These are phyloP conservation scores for Isatis tinctoria DNA, from an alignment of 345 rosid genomes.

Conservation along the genomic window DNA sequence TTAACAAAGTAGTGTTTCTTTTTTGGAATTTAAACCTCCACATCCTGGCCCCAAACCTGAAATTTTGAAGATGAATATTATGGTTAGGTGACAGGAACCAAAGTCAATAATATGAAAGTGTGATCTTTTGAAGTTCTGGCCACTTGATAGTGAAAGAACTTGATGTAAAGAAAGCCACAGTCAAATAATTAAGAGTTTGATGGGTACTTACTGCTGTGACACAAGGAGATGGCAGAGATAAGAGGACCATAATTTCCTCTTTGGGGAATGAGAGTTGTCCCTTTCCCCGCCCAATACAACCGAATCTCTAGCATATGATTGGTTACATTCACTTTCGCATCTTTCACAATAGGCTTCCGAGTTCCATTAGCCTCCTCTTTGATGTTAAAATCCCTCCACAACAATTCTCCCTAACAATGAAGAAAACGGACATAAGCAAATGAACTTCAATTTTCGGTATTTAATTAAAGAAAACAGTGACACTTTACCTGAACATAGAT, in stretches of 20 bases:
- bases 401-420: neutral
- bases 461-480: neutral
- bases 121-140: neutral
- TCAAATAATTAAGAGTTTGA: neutral
- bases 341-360: slow-evolving; percentile 16
- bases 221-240: neutral
- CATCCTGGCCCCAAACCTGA: neutral
- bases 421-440: neutral
- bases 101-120: neutral
- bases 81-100: neutral
- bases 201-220: neutral
- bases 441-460: neutral
- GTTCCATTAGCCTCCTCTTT: slow-evolving; percentile 16
- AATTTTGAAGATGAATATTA: neutral
- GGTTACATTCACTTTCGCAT: slow-evolving; percentile 17
- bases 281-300: neutral
- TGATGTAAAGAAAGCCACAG: neutral
- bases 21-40: neutral
- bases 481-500: slow-evolving; percentile 47
- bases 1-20: neutral
- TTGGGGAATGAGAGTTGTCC: neutral
- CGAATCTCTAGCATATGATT: neutral
- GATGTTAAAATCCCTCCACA: slow-evolving; percentile 33
- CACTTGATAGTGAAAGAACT: neutral
- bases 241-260: neutral